A percentile compares a stretch with the other conserved stretches of the same genome.
These are phyloP conservation scores for Cyclospora cayetanensis DNA, from an alignment of 169 alveolate genomes.

Conservation along the genomic window DNA sequence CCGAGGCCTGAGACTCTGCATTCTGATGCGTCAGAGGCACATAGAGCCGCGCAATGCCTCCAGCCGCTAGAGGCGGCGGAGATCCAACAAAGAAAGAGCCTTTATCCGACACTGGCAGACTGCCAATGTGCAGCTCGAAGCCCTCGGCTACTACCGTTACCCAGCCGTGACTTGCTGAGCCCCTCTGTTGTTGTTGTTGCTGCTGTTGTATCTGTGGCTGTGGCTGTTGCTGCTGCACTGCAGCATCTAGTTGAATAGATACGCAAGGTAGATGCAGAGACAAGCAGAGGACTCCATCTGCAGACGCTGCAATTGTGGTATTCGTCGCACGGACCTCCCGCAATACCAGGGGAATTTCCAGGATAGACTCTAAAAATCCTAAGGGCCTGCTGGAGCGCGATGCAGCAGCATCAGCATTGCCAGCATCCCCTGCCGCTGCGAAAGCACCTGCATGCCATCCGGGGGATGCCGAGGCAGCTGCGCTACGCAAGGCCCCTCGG, in stretches of 20 bases:
- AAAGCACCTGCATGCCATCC: constrained; percentile 7
- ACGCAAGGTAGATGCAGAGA: background rate
- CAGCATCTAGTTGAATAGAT: background rate
- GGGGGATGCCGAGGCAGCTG: too few relatives aligned
- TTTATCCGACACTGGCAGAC: background rate
- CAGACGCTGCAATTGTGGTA: background rate
- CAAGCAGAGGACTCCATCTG: constrained; percentile 38
- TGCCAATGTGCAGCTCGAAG: background rate
- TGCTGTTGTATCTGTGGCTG: constrained; percentile 3
- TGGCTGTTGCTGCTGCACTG: constrained; percentile 32
- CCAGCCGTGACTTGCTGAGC: too few relatives aligned
- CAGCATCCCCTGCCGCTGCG: background rate
- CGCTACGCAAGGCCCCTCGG: too few relatives aligned
- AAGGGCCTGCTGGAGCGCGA: background rate
- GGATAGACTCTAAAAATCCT: background rate
- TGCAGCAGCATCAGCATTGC: constrained; percentile 7
- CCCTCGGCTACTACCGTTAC: background rate
- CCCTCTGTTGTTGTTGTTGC: too few relatives aligned
- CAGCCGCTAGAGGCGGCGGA: background rate
- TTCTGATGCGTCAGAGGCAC: background rate
- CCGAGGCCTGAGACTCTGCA: background rate
- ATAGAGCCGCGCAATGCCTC: background rate
- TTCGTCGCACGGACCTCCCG: constrained; percentile 24
- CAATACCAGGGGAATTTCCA: background rate
- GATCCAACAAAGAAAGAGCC: background rate